Base-by-base conservation (phyloP, 78 protist genomes). In the Diacronema lutheri region DNA sequence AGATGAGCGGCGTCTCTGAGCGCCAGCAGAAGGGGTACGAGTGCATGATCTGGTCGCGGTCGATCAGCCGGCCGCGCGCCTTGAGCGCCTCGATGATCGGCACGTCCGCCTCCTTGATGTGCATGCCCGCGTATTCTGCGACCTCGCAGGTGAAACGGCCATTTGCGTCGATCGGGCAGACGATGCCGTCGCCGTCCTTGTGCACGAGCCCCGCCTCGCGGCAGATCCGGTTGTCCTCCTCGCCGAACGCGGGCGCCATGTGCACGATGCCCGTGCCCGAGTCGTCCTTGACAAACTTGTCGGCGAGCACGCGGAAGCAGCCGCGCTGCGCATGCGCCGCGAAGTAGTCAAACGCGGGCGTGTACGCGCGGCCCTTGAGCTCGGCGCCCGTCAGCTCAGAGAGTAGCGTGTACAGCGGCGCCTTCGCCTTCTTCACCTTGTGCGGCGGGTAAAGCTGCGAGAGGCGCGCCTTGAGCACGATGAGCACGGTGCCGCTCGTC, bases 1-100 rank as follows among this genome's bases (percentile, higher is more conserved):
- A 86, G 77, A 86, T 77, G 56, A 86, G 78, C 19, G 89, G 89
- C 33, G 85, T 86, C 68, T 79, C 91, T 40, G 91, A 91, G 44
- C 99, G 89, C 99, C 99, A 99, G 95, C 99, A 99, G 95, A 93
- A 95, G 58, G 99, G 99, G 91, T 99, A 99, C 62, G 80, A 64
- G 88, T 99, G 99, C 56, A 50, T 82, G 78, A 94, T 84, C 31
- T 57, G 12, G 55, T 84, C 97, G 19, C n/a, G 3, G 37, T 79
- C 4, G 21, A 95, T 84, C 74, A 97, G 64, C 37, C 95, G 84
- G 46, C 29, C 62, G 29, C 84, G 76, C 57, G 21, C 93, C 86
- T 96, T 96, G 57, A 98, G 64, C 37, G 10, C 29, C 78, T 79
- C 81, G 62, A 83, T 89, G 78, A 98, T 95, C n/a, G 55, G 93